phyloP scores from a whole-genome alignment of 139 green algal species.

The Spirogloea muscicola region DNA sequence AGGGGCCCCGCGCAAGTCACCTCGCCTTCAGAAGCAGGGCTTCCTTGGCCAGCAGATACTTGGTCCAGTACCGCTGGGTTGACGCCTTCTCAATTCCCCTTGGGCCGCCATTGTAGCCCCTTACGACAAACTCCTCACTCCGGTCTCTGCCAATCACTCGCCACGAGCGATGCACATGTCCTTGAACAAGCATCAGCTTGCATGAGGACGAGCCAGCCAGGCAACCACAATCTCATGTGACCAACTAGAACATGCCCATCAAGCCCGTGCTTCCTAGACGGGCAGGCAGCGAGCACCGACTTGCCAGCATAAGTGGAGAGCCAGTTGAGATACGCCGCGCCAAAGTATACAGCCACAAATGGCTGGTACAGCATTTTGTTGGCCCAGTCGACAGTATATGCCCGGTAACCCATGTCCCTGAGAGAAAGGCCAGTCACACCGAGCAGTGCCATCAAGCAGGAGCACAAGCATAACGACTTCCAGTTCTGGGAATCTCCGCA shows the following conservation, averaged over 20 bases:
- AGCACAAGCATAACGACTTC: too few relatives aligned
- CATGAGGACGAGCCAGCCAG: not conserved
- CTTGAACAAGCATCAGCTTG: not conserved
- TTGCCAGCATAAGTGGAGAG: conserved; percentile 46
- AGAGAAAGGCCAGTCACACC: not conserved
- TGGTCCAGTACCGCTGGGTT: conserved; percentile 28
- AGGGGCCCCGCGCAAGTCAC: not conserved
- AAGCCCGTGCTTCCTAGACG: not conserved
- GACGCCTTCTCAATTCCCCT: not conserved
- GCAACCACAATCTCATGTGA: not conserved
- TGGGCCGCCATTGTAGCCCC: conserved; percentile 40
- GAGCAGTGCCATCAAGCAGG: too few relatives aligned
- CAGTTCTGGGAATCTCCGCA: too few relatives aligned
- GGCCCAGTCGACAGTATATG: conserved; percentile 39
- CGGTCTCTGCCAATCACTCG: conserved; percentile 14
- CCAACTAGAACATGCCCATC: not conserved
- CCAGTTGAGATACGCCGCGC: conserved; percentile 36
- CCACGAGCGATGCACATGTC: not conserved
- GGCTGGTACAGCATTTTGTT: conserved; percentile 25
- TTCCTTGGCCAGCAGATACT: conserved; percentile 30
- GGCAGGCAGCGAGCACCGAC: conserved; percentile 1
- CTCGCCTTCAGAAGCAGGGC: not conserved
- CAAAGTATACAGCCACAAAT: conserved; percentile 44
- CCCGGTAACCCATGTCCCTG: conserved; percentile 41
- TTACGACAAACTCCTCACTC: conserved; percentile 46